Conservation (phyloP, 345 rosid genomes). For the Eucalyptus polyanthemos region DNA sequence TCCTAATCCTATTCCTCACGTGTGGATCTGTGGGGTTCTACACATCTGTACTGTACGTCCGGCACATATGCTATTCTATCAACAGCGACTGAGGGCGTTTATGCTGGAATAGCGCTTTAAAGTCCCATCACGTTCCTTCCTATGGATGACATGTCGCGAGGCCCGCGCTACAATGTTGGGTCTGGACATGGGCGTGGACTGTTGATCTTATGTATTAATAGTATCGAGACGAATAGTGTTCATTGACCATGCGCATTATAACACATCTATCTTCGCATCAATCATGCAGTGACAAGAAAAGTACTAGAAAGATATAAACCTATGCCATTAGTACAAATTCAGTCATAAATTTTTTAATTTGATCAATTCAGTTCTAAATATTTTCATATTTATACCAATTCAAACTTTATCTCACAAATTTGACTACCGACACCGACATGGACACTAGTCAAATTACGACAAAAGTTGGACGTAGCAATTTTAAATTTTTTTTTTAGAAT, state of each 20-base stretch:
- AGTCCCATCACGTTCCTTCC: neutral
- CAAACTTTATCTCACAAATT: too few species aligned
- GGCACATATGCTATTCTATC: conserved; percentile 63
- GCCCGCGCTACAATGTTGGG: neutral
- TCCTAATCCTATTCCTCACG: conserved; percentile 17
- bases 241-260: neutral
- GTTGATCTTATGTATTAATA: neutral
- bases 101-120: neutral
- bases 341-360: too few species aligned
- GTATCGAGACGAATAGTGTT: neutral
- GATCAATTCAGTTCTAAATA: accelerated
- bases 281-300: too few species aligned
- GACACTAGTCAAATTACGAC: accelerated
- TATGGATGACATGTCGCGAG: neutral
- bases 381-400: too few species aligned
- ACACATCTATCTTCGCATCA: neutral
- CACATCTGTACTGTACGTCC: conserved; percentile 47
- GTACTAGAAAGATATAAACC: too few species aligned
- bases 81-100: conserved; percentile 39
- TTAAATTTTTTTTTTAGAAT: too few species aligned
- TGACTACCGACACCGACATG: accelerated
- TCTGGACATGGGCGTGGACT: neutral
- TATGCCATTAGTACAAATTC: accelerated
- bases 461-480: accelerated
- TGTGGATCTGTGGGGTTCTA: conserved; percentile 66